Conservation (phyloP, 202 grass and related monocot genomes). For the Schoenoplectus triqueter region DNA sequence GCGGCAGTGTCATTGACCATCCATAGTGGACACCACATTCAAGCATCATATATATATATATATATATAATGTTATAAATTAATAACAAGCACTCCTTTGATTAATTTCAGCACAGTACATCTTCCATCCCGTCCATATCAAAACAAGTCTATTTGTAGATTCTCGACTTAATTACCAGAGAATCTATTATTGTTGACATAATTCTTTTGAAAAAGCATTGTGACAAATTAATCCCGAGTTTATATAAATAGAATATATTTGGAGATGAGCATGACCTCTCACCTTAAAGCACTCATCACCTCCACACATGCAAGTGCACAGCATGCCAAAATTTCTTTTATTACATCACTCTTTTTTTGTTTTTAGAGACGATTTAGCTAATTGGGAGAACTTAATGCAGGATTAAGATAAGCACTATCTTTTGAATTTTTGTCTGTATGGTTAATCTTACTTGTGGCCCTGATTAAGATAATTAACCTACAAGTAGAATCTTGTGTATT, state of each 20-base stretch:
- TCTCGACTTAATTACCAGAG: neutral
- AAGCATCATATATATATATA: neutral
- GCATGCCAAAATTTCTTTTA: conserved; percentile 22
- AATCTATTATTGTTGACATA: neutral
- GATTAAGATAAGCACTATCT: conserved; percentile 39
- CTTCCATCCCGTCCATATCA: neutral
- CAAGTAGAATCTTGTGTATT: conserved; percentile 28
- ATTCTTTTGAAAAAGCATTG: conserved; percentile 3
- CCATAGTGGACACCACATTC: no score
- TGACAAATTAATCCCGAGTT: neutral
- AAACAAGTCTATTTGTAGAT: neutral
- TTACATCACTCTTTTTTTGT: conserved; percentile 19
- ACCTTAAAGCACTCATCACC: conserved; percentile 16
- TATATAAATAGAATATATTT: conserved; percentile 13
- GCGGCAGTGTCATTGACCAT: no score
- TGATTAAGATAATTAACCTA: conserved; percentile 41
- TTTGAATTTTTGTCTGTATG: conserved; percentile 18
- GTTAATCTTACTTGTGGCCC: conserved; percentile 26
- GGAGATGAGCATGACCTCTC: conserved; percentile 12
- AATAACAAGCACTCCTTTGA: neutral
- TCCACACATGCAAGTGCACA: neutral
- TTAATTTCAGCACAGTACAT: neutral
- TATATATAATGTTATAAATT: neutral
- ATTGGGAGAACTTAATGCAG: conserved; percentile 23
- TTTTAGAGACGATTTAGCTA: conserved; percentile 26